Conservation (phyloP, 2,329 filamentous ascomycete species). For the Boeremia lycopersici region DNA sequence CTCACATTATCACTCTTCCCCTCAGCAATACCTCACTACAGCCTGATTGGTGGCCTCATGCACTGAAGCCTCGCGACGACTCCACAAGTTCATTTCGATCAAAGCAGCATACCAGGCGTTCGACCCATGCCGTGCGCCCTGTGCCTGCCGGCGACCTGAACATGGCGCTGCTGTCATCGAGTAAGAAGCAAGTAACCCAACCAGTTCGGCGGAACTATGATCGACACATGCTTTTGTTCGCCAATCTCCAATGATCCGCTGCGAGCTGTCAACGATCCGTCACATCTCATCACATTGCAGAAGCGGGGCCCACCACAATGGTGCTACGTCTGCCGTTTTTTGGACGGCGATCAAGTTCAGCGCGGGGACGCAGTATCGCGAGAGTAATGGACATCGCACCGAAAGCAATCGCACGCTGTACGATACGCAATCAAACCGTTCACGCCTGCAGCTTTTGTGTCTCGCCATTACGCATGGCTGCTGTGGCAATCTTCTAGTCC, state of each 20-base stretch:
- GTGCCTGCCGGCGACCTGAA: conserved; percentile 11
- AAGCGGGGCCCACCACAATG: conserved; percentile 5
- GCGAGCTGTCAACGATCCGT: conserved; percentile 12
- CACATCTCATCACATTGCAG: conserved; percentile 19
- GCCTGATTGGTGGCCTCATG: conserved; percentile 7
- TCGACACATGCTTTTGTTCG: conserved; percentile 21
- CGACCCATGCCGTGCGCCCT: not conserved
- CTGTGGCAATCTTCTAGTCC: not conserved
- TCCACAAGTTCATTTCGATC: not conserved
- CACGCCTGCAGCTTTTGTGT: not conserved
- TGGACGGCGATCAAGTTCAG: conserved; percentile 6
- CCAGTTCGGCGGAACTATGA: conserved; percentile 14
- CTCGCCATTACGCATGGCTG: not conserved
- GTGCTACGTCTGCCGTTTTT: conserved; percentile 2
- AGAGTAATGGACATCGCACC: not conserved
- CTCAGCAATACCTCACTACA: not conserved
- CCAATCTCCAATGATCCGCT: conserved; percentile 18
- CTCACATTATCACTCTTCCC: conserved; percentile 5
- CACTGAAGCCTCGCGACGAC: not conserved
- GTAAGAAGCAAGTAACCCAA: conserved; percentile 11
- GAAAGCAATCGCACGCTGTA: not conserved
- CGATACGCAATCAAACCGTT: not conserved
- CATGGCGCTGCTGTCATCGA: conserved; percentile 3
- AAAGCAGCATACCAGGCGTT: not conserved
- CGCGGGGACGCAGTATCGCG: conserved; percentile 1